Conservation (phyloP, 2,329 filamentous ascomycete genomes). For the Aspergillus fumigatus region DNA sequence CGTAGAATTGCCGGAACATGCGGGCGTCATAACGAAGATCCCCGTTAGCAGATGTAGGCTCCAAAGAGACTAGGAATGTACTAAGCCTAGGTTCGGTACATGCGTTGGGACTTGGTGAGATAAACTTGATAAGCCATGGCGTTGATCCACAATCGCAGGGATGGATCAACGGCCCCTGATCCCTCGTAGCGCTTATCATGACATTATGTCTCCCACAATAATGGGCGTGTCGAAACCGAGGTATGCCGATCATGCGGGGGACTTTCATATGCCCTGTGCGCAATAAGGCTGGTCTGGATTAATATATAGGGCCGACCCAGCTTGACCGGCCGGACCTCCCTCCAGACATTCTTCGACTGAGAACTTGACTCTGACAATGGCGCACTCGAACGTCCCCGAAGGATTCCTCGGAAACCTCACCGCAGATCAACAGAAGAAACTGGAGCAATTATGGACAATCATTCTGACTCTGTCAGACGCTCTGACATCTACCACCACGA, state of each 20-base stretch:
- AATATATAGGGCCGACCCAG: background rate
- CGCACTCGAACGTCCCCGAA: constrained; percentile 6
- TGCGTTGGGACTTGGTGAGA: background rate
- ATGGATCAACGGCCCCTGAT: background rate
- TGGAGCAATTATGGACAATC: constrained; percentile 78
- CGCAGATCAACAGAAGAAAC: constrained; percentile 75
- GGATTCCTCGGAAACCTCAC: constrained; percentile 83
- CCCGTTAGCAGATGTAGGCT: background rate
- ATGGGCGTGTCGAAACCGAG: background rate
- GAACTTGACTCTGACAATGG: constrained; percentile 5
- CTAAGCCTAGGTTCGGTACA: background rate
- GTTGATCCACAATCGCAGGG: background rate
- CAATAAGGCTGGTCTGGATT: background rate
- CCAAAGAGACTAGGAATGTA: background rate
- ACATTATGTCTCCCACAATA: background rate
- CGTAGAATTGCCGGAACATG: background rate
- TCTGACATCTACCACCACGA: constrained; percentile 54
- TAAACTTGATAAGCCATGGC: background rate
- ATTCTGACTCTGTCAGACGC: constrained; percentile 52
- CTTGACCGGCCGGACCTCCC: background rate
- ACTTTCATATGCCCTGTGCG: background rate
- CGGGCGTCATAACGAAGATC: background rate
- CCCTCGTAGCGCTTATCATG: background rate
- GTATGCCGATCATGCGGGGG: background rate
- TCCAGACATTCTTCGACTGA: background rate